Evolutionary conservation across 192 early-diverging fungal species (phyloP).

Genomic region (Umbelopsis ramanniana): DNA sequence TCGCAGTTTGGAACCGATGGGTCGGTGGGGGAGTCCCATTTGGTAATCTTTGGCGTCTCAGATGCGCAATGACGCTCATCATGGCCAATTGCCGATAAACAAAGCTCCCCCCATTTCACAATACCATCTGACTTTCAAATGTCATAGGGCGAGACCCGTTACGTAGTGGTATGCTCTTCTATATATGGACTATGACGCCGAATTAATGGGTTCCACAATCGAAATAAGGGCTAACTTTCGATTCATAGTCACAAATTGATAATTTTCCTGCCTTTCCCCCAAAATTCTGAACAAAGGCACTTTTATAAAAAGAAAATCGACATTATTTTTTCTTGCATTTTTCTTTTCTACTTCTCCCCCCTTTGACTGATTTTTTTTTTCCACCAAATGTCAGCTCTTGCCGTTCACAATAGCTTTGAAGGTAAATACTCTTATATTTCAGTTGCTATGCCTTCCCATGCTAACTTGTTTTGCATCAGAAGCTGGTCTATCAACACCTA

Average conservation of each 20-base stretch:
- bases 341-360: not conserved
- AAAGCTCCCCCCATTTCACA: not conserved
- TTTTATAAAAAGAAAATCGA: not conserved
- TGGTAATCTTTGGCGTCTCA: not conserved
- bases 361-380: not conserved
- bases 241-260: not conserved
- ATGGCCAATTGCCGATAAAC: not conserved
- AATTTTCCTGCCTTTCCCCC: not conserved
- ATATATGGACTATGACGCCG: not conserved
- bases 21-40: not conserved
- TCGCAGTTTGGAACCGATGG: not conserved
- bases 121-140: constrained; percentile 17
- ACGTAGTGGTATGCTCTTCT: not conserved
- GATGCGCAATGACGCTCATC: not conserved
- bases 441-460: not conserved
- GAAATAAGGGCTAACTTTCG: not conserved
- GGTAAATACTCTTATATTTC: too few species aligned
- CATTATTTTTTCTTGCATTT: not conserved
- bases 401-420: constrained; percentile 9
- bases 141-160: not conserved
- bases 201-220: constrained; percentile 1
- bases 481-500: constrained; percentile 28
- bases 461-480: not conserved
- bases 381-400: not conserved
- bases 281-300: not conserved